Conservation (phyloP, 192 early-diverging fungal species). For the Backusella tuberculispora region DNA sequence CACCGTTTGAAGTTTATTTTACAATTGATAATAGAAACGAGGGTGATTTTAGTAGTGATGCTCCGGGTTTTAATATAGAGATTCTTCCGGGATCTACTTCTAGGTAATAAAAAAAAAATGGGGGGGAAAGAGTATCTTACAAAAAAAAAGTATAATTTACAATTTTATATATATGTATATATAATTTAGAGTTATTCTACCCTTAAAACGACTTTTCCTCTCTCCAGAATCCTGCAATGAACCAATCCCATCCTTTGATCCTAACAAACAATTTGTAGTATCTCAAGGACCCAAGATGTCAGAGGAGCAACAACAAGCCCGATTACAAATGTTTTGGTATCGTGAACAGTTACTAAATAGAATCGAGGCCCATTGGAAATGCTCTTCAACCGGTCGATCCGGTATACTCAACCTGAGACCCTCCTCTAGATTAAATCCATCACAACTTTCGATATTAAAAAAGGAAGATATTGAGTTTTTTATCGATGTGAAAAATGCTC, state of each 20-base stretch:
- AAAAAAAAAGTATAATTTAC: neutral
- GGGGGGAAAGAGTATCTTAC: no score
- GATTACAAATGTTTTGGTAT: slow-evolving; percentile 77
- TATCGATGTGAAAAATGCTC: slow-evolving; percentile 36
- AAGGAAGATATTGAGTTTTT: slow-evolving; percentile 66
- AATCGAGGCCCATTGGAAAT: slow-evolving; percentile 51
- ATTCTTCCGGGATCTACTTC: slow-evolving; percentile 41
- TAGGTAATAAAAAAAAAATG: no score
- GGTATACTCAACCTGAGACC: slow-evolving; percentile 60
- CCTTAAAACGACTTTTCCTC: slow-evolving; percentile 64
- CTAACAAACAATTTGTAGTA: slow-evolving; percentile 81
- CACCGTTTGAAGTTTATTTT: slow-evolving; percentile 75
- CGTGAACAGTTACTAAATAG: slow-evolving; percentile 65
- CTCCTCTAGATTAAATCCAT: slow-evolving; percentile 52
- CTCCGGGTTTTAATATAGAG: slow-evolving; percentile 11
- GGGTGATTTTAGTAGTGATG: neutral
- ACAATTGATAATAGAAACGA: slow-evolving; percentile 64
- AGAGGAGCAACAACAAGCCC: slow-evolving; percentile 56
- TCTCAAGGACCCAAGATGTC: slow-evolving; percentile 55
- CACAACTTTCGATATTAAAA: slow-evolving; percentile 60
- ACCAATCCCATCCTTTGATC: slow-evolving; percentile 68
- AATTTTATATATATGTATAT: neutral
- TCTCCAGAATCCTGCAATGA: slow-evolving; percentile 44
- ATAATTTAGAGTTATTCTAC: slow-evolving; percentile 44
- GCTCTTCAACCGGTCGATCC: slow-evolving; percentile 51